phyloP scores from a whole-genome alignment of 306 rosid genomes.

The Vigna unguiculata region DNA sequence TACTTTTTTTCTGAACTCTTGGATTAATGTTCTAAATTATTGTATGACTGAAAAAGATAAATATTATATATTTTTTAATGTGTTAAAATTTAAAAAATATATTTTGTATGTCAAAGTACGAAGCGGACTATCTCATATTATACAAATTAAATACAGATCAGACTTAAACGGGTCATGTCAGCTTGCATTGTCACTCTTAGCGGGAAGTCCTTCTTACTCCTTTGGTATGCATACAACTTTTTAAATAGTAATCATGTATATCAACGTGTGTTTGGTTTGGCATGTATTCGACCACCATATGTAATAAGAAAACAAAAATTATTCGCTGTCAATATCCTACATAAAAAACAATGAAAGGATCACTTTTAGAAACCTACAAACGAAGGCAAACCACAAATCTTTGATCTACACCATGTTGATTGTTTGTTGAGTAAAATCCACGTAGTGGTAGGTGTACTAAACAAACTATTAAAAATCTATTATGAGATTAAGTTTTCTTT shows the following conservation, averaged over 20 bases:
- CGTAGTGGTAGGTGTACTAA: background rate
- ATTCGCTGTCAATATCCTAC: slow-evolving; percentile 9
- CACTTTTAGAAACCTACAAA: background rate
- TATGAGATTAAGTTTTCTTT: too few relatives aligned
- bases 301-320: background rate
- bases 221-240: background rate
- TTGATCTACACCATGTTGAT: background rate
- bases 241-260: background rate
- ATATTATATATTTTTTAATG: too few relatives aligned
- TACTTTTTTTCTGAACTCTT: too few relatives aligned
- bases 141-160: too few relatives aligned
- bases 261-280: too few relatives aligned
- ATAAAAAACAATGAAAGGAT: background rate
- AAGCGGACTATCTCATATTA: too few relatives aligned
- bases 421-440: background rate
- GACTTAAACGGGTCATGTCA: too few relatives aligned
- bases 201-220: background rate
- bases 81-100: too few relatives aligned
- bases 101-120: too few relatives aligned
- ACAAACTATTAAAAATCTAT: background rate
- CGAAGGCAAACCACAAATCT: background rate
- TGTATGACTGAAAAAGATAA: too few relatives aligned
- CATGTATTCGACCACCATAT: background rate
- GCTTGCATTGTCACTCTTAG: too few relatives aligned
- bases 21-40: too few relatives aligned